Evolutionary conservation across 306 rosid species (phyloP), one percentile per base, ranked within the genome.

Genomic region (Corylus heterophylla): DNA sequence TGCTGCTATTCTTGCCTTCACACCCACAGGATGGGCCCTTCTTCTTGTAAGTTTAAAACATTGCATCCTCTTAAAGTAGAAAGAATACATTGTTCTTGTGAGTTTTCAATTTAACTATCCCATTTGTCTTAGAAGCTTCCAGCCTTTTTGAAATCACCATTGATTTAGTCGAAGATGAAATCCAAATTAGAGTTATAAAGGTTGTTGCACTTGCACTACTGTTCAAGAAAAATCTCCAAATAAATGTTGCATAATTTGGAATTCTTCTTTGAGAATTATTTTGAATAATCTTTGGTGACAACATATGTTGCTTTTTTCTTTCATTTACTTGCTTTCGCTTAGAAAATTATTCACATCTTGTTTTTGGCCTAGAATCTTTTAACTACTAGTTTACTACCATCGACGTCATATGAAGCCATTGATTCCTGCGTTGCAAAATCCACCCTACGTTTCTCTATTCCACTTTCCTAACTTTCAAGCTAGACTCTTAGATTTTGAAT

Each of bases 11-110:
- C 81, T 95, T 79, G 99, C 97, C 85, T 93, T 95, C 87, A 78
- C 92, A 90, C 98, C 98, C 76, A 89, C 97, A 2, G 98, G 98
- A 66, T 95, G 98, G 98, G 97, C 97, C 71, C 67, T 95, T 80
- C 79, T 95, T 80, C 92, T 92, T 71, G 99, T 95, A 83, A 83
- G 92, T 85, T 76, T 35, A 66, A 78, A 78, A 63, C 66, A 72
- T 13, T n/a, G 49, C 42, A 35, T 74, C 37, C 58, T 52, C 17
- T 58, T 56, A 18, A 58, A 74, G 31, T 45, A 58, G 69, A 74
- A 56, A 29, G 66, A 35, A 69, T 13, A 3, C 3, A 8, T 11
- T 17, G 42, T 67, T 39, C 48, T 66, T 25, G 20, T 49, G 22
- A 71, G 22, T 50, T 67, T 67, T 59, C 8, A 67, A 25, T 9